Conservation (phyloP, 345 rosid species). For the Syzygium oleosum region DNA sequence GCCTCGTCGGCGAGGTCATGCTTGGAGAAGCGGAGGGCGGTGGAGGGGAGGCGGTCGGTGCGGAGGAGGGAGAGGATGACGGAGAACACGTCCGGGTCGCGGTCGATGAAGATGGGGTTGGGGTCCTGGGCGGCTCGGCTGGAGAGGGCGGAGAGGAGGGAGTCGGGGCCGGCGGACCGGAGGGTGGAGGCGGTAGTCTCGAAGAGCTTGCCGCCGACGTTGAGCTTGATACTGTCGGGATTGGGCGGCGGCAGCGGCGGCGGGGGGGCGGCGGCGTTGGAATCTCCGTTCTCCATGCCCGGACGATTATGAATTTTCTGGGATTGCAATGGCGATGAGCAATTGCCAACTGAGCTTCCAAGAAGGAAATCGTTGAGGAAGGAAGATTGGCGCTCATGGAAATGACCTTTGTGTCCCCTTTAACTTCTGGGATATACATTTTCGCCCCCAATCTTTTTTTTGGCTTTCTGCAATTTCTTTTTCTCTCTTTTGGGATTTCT, state of each 20-base stretch:
- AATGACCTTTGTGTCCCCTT: background rate
- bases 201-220: slow-evolving; percentile 83
- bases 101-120: slow-evolving; percentile 69
- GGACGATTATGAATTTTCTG: background rate
- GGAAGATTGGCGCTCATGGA: background rate
- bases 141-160: slow-evolving; percentile 72
- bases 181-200: slow-evolving; percentile 77
- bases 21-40: slow-evolving; percentile 49
- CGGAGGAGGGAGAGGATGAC: slow-evolving; percentile 78
- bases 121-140: slow-evolving; percentile 18
- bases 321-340: background rate
- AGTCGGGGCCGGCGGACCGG: slow-evolving; percentile 68
- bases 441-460: background rate
- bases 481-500: background rate
- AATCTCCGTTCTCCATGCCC: background rate
- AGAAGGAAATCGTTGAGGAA: background rate
- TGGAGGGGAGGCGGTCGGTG: slow-evolving; percentile 57
- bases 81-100: slow-evolving; percentile 90
- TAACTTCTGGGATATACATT: background rate
- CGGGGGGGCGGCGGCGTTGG: background rate
- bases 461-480: background rate
- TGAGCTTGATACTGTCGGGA: slow-evolving; percentile 54
- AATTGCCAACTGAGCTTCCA: background rate
- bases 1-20: slow-evolving; percentile 93
- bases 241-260: background rate